These are phyloP conservation scores for Ceratocystis lukuohia DNA, from an alignment of 2,329 filamentous ascomycete genomes.

Conservation along the genomic window DNA sequence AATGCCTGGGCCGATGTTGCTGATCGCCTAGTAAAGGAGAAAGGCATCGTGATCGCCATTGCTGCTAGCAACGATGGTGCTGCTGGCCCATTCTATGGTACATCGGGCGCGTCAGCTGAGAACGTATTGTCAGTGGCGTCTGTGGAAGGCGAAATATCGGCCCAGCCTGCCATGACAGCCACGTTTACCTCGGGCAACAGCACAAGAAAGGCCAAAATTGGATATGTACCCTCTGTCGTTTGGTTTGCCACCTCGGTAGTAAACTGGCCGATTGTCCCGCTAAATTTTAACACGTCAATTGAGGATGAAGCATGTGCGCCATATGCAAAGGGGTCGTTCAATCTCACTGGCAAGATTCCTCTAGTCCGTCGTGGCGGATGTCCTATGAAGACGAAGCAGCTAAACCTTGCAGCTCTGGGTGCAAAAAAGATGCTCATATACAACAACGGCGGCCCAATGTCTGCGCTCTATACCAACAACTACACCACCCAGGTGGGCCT, in stretches of 20 bases:
- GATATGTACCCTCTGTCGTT: conserved; percentile 13
- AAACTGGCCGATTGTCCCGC: conserved; percentile 32
- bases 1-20: conserved; percentile 33
- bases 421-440: conserved; percentile 26
- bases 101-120: conserved; percentile 30
- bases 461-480: conserved; percentile 14
- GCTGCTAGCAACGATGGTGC: conserved; percentile 40
- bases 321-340: conserved; percentile 21
- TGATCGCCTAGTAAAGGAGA: conserved; percentile 30
- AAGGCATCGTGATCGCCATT: conserved; percentile 37
- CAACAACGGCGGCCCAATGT: conserved; percentile 27
- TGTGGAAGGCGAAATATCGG: conserved; percentile 22
- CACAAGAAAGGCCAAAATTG: conserved; percentile 8
- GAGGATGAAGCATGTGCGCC: conserved; percentile 24
- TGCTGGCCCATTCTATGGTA: conserved; percentile 35
- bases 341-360: conserved; percentile 21
- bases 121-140: conserved; percentile 35
- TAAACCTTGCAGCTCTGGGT: conserved; percentile 24
- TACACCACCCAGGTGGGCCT: conserved; percentile 20
- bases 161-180: conserved; percentile 11
- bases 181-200: conserved; percentile 1
- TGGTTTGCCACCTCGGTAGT: conserved; percentile 6
- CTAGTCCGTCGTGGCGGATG: conserved; percentile 28
- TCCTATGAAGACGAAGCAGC: conserved; percentile 24
- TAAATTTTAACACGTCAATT: conserved; percentile 24